A percentile compares a stretch with the other conserved stretches of the same genome.
phyloP scores from a whole-genome alignment of 2,329 filamentous ascomycete genomes.

The Colletotrichum musae region DNA sequence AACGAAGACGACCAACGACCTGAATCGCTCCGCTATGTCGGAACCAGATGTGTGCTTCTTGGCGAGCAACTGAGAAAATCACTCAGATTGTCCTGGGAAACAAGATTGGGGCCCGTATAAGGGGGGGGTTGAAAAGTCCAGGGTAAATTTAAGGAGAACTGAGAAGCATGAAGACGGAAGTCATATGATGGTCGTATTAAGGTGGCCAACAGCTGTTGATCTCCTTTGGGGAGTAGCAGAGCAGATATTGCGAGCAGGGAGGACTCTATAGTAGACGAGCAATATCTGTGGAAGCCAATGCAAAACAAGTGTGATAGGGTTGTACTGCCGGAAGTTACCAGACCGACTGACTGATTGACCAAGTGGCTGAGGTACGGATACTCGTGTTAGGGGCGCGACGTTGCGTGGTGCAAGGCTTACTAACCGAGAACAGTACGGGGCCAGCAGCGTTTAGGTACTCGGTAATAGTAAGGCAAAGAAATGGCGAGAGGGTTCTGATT shows the following conservation, averaged over 20 bases:
- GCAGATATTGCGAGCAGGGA: conserved; percentile 9
- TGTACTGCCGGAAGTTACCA: conserved; percentile 18
- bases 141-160: neutral
- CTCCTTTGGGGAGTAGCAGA: neutral
- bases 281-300: conserved; percentile 14
- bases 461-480: neutral
- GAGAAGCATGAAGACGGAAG: conserved; percentile 23
- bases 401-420: neutral
- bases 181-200: conserved; percentile 34
- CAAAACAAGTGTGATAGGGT: conserved; percentile 32
- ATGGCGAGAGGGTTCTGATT: neutral
- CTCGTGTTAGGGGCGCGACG: conserved; percentile 1
- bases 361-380: conserved; percentile 8
- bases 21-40: conserved; percentile 9
- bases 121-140: neutral
- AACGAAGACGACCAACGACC: conserved; percentile 5
- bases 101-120: conserved; percentile 10
- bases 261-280: conserved; percentile 19
- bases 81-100: conserved; percentile 2
- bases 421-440: neutral
- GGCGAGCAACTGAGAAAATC: neutral
- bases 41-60: conserved; percentile 10
- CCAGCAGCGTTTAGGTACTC: neutral
- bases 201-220: conserved; percentile 11
- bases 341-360: neutral